Evolutionary conservation across 352 stramenopile genomes (phyloP).

Genomic region (Pythium plurisporium): DNA sequence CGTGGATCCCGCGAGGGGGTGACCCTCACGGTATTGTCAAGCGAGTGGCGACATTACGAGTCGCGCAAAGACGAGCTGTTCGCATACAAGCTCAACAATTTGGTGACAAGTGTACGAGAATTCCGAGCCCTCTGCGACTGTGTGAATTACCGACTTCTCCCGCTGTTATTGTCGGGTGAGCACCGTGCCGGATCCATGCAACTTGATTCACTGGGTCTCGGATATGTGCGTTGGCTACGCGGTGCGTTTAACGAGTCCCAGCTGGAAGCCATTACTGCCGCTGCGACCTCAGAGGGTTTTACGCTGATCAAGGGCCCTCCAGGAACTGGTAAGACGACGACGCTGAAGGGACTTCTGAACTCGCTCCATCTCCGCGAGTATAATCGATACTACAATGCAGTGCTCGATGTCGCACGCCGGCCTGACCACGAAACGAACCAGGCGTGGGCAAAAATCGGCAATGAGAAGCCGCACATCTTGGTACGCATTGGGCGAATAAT

Average conservation of each 20-base stretch:
- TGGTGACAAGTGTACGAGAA: conserved; percentile 87
- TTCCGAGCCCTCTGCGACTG: conserved; percentile 84
- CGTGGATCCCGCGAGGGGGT: conserved; percentile 68
- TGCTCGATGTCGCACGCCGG: conserved; percentile 73
- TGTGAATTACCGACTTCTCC: conserved; percentile 66
- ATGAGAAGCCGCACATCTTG: conserved; percentile 92
- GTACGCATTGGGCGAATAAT: conserved; percentile 24
- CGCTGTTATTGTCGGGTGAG: conserved; percentile 69
- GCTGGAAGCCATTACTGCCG: conserved; percentile 84
- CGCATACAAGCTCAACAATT: conserved; percentile 83
- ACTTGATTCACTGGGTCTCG: conserved; percentile 72
- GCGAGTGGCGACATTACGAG: conserved; percentile 48
- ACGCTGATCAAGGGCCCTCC: conserved; percentile 90
- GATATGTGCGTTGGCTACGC: conserved; percentile 79
- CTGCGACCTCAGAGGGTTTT: conserved; percentile 85
- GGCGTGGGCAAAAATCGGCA: conserved; percentile 76
- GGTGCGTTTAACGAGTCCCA: conserved; percentile 88
- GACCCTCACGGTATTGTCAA: conserved; percentile 54
- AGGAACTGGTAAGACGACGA: conserved; percentile 91
- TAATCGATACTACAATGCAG: conserved; percentile 89
- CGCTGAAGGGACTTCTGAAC: conserved; percentile 89
- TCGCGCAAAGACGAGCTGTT: conserved; percentile 43
- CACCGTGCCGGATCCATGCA: conserved; percentile 69
- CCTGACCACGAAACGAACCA: conserved; percentile 79
- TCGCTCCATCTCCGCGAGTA: conserved; percentile 91